Percentiles rank a stretch among this genome's conserved stretches.
phyloP scores from a whole-genome alignment of 257 asterid genomes.

The Capsicum chinense region DNA sequence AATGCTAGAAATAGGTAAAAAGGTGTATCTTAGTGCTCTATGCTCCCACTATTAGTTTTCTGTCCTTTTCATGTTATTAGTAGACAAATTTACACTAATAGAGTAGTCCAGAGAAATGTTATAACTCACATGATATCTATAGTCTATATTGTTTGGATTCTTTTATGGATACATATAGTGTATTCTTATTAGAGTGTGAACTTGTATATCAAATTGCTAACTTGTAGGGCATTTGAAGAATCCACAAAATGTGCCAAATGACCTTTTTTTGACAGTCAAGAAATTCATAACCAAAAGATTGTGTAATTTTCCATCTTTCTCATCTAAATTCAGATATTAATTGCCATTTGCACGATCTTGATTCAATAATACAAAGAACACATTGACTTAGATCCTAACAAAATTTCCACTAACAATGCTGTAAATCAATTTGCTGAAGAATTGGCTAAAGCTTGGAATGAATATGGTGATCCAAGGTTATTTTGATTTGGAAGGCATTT shows the following conservation, averaged over 20 bases:
- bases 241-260: neutral
- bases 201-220: neutral
- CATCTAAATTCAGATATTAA: conserved; percentile 18
- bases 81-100: neutral
- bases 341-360: conserved; percentile 71
- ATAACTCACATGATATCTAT: neutral
- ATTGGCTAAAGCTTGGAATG: conserved; percentile 81
- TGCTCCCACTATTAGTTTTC: neutral
- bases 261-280: neutral
- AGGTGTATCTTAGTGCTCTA: neutral
- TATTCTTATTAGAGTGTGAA: neutral
- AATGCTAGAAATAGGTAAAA: neutral
- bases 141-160: neutral
- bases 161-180: neutral
- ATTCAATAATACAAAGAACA: conserved; percentile 67
- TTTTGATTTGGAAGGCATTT: conserved; percentile 33
- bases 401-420: conserved; percentile 68
- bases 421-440: conserved; percentile 76
- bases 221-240: too few species aligned
- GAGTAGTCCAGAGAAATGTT: neutral
- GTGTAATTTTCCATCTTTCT: neutral
- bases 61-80: neutral
- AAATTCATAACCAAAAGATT: neutral
- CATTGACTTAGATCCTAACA: conserved; percentile 71
- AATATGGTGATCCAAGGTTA: conserved; percentile 84